Evolutionary conservation across 768 basidiomycete species (phyloP), one percentile per base, ranked within the genome.

Genomic region (Podaxis carcinomalis): DNA sequence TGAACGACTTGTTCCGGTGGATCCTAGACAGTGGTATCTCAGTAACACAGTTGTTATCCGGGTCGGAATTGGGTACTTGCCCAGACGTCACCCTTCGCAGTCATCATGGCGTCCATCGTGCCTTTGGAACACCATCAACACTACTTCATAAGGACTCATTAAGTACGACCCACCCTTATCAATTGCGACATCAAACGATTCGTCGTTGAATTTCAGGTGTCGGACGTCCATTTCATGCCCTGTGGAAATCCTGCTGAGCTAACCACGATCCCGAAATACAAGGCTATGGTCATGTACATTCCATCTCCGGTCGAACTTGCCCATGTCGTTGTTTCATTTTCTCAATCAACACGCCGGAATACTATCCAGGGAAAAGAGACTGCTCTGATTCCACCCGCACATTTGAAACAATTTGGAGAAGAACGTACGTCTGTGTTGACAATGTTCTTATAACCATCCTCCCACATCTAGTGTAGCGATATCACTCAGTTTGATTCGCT

Each of bases 41-140:
- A 7, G 3, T 10, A 7, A 32, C 2, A 13, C 36, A 37, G n/a
- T 28, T 36, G 21, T 25, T 23, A 39, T n/a, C 21, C 16, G 39
- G 44, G 7, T 9, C 32, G 10, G 19, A 21, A 46, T 0, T 51
- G 25, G 16, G 50, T 23, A 11, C 64, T 54, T 65, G 89, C 90
- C 92, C 92, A 93, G 59, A 92, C 86, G 65, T 92, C 88, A 16
- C 88, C 87, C 68, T 90, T 90, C 0, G 83, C 77, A 0, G 92
- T 86, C 86, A 93, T 86, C 88, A 94, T 89, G 2, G 91, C 90
- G 69, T 94, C 92, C 90, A 94, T 92, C 1, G 92, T 93, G 14
- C 90, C 77, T 78, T 32, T 40, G 4, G 2, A 19, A 37, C 27
- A 3, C 50, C 21, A 21, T 49, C 19, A 59, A 28, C 40, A 27